phyloP scores from a whole-genome alignment of 2,329 filamentous ascomycete genomes.

The Claviceps maximensis region DNA sequence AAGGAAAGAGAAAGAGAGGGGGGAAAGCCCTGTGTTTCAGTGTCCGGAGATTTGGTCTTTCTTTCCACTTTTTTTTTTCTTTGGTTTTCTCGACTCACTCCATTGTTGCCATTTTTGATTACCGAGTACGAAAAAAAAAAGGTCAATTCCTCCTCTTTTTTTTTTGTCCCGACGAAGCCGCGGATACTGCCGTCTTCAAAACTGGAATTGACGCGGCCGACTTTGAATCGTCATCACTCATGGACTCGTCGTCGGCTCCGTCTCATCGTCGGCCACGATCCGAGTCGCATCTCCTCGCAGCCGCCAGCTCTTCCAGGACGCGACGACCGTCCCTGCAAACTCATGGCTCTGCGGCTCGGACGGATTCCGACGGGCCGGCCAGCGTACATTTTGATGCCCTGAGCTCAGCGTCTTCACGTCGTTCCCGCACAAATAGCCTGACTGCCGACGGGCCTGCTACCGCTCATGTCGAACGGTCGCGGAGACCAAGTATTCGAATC shows the following conservation, averaged over 20 bases:
- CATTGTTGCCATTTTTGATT: too few relatives aligned
- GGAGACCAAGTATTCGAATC: constrained; percentile 14
- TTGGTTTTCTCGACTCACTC: too few relatives aligned
- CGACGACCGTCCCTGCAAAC: neutral
- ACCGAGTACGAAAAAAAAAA: too few relatives aligned
- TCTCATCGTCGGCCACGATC: constrained; percentile 2
- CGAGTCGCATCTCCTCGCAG: constrained; percentile 1
- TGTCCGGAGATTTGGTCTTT: too few relatives aligned
- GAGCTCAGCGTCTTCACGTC: constrained; percentile 1
- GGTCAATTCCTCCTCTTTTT: neutral
- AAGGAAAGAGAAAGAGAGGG: too few relatives aligned
- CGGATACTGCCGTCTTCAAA: neutral
- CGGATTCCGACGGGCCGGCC: neutral
- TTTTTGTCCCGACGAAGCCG: neutral
- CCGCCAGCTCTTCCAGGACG: neutral
- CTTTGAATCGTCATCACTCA: neutral
- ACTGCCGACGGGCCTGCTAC: neutral
- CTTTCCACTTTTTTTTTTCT: neutral
- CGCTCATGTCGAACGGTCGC: constrained; percentile 1
- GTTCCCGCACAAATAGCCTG: constrained; percentile 3
- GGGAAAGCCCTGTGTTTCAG: too few relatives aligned
- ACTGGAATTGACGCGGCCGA: neutral
- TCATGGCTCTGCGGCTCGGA: neutral
- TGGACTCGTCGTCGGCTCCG: constrained; percentile 4
- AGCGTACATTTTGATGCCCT: constrained; percentile 2